Conservation (phyloP, 495 filamentous ascomycete species). For the Penicillium atrosanguineum region DNA sequence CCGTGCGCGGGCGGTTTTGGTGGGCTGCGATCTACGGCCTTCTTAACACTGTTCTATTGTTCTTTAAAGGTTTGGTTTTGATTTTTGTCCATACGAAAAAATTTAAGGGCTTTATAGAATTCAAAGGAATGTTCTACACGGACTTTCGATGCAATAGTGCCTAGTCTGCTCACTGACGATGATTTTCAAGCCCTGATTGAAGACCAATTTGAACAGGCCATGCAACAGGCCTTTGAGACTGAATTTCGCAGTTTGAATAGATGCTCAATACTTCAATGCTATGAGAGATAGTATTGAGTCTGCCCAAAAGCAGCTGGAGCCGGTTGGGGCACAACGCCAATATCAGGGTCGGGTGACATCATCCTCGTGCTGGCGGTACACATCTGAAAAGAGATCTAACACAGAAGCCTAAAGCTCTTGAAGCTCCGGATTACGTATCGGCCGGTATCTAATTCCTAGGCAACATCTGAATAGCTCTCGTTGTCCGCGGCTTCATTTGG, state of each 20-base stretch:
- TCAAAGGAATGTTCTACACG: not conserved
- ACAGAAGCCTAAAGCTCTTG: not conserved
- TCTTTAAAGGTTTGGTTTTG: not conserved
- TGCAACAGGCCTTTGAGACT: too few relatives aligned
- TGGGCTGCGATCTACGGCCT: not conserved
- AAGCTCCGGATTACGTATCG: not conserved
- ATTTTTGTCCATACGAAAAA: not conserved
- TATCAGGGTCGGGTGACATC: constrained; percentile 25
- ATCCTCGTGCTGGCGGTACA: constrained; percentile 3
- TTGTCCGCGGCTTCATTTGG: not conserved
- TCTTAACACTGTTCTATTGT: not conserved
- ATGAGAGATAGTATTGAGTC: not conserved
- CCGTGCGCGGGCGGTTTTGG: constrained; percentile 18
- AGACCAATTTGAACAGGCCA: too few relatives aligned
- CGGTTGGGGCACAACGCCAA: not conserved
- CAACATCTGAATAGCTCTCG: not conserved
- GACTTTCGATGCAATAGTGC: not conserved
- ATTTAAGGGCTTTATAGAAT: not conserved
- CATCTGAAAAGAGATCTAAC: not conserved
- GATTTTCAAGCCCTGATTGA: too few relatives aligned
- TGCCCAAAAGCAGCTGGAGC: not conserved
- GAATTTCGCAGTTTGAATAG: not conserved
- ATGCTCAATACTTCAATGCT: not conserved
- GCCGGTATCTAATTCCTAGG: not conserved
- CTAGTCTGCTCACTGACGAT: not conserved